Conservation (phyloP, 2,329 filamentous ascomycete genomes). For the Orbilia quercus region DNA sequence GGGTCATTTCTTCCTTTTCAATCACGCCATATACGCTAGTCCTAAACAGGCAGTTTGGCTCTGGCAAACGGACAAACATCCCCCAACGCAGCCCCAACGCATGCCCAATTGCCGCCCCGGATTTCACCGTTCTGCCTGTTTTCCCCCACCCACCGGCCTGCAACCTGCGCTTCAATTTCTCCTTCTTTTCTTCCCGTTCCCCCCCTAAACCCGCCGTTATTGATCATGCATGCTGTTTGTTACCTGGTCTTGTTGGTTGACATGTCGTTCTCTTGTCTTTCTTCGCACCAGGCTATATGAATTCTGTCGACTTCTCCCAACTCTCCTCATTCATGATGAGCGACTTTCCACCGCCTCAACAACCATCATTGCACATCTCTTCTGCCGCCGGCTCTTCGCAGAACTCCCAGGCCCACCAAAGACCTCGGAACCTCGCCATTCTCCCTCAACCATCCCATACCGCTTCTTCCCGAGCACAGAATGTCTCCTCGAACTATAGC, state of each 20-base stretch:
- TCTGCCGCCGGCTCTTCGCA: constrained; percentile 33
- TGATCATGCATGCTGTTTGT: constrained; percentile 31
- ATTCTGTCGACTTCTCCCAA: constrained; percentile 53
- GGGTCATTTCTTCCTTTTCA: constrained; percentile 23
- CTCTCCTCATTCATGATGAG: constrained; percentile 53
- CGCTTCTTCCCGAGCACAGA: constrained; percentile 27
- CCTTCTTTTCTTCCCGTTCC: constrained; percentile 23
- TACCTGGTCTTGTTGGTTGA: constrained; percentile 48
- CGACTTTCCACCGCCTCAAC: constrained; percentile 51
- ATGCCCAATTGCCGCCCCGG: constrained; percentile 25
- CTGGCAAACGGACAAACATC: constrained; percentile 43
- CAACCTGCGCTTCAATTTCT: background rate
- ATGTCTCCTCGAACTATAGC: constrained; percentile 33
- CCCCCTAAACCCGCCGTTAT: constrained; percentile 10
- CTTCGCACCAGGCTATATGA: constrained; percentile 47
- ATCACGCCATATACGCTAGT: constrained; percentile 51
- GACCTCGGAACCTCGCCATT: constrained; percentile 51
- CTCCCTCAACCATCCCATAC: constrained; percentile 50
- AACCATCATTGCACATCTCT: constrained; percentile 41
- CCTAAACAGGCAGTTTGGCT: background rate
- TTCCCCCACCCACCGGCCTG: constrained; percentile 14
- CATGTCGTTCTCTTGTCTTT: constrained; percentile 35
- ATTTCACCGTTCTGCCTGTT: constrained; percentile 1
- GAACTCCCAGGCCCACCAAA: constrained; percentile 38
- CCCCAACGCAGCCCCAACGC: constrained; percentile 11